Conservation (phyloP, 2,329 filamentous ascomycete species). For the Pseudogymnoascus pannorum region DNA sequence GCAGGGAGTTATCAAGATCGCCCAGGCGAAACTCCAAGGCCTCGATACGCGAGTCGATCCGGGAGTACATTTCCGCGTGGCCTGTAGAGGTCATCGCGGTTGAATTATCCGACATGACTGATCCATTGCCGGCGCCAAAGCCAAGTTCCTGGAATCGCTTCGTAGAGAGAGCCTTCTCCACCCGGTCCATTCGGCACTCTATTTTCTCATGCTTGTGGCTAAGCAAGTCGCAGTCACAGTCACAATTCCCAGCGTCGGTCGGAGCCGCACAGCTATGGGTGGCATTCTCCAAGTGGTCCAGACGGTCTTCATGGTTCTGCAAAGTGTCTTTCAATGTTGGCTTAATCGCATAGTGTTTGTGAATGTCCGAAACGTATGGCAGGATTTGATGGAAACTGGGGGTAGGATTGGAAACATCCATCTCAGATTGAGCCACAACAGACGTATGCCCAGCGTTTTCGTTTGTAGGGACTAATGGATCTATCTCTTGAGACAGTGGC, state of each 20-base stretch:
- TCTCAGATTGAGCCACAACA: not conserved
- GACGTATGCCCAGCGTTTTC: not conserved
- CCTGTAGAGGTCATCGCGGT: conserved; percentile 31
- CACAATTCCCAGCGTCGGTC: not conserved
- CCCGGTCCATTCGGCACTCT: conserved; percentile 42
- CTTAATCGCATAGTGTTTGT: conserved; percentile 8
- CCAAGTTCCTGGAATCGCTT: conserved; percentile 31
- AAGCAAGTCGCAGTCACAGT: conserved; percentile 7
- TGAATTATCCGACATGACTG: conserved; percentile 31
- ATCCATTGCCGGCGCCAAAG: conserved; percentile 24
- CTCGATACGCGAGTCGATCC: conserved; percentile 36
- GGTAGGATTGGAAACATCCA: not conserved
- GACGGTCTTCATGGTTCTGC: conserved; percentile 53
- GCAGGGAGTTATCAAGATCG: conserved; percentile 23
- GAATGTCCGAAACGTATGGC: conserved; percentile 10
- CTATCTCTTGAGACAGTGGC: not conserved
- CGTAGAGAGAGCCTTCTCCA: conserved; percentile 40
- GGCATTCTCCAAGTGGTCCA: conserved; percentile 62
- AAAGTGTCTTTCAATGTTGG: conserved; percentile 32
- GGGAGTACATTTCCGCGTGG: conserved; percentile 35
- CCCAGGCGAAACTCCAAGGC: conserved; percentile 36
- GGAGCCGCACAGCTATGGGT: conserved; percentile 47
- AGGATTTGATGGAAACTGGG: conserved; percentile 8
- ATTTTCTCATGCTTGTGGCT: conserved; percentile 3
- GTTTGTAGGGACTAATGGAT: not conserved